phyloP scores from a whole-genome alignment of 1,139 yeast species.

The Suhomyces atakaporum region DNA sequence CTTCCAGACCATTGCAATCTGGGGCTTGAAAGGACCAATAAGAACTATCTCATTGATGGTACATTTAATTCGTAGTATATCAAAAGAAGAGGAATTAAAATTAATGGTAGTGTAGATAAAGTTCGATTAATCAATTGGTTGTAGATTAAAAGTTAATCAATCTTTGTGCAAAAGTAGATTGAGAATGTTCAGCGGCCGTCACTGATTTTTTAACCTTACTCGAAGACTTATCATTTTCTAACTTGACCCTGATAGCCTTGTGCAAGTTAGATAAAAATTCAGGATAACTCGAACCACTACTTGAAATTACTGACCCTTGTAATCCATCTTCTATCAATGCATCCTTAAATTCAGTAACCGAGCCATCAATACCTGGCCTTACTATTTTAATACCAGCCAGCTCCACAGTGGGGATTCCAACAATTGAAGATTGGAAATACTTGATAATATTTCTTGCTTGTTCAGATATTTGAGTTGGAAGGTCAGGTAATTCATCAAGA shows the following conservation, averaged over 20 bases:
- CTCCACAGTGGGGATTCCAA: constrained; percentile 31
- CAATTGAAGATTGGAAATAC: constrained; percentile 47
- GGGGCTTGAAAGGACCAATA: too few species aligned
- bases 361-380: constrained; percentile 65
- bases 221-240: constrained; percentile 48
- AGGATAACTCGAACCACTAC: constrained; percentile 53
- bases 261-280: constrained; percentile 67
- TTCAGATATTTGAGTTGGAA: constrained; percentile 67
- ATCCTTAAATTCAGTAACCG: constrained; percentile 58
- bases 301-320: constrained; percentile 29
- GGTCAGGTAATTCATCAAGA: constrained; percentile 66
- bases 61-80: background rate
- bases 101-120: background rate
- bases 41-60: background rate
- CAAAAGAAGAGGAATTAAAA: background rate
- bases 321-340: constrained; percentile 70
- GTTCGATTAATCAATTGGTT: constrained; percentile 19
- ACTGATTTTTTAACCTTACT: constrained; percentile 36
- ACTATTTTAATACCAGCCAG: constrained; percentile 58
- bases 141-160: constrained; percentile 35
- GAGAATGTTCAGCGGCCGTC: constrained; percentile 27
- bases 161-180: constrained; percentile 42
- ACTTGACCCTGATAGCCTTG: constrained; percentile 55
- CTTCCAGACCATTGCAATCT: background rate
- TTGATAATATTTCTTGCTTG: constrained; percentile 67